Conservation (phyloP, 495 filamentous ascomycete species). For the Aspergillus incahuasiensis region DNA sequence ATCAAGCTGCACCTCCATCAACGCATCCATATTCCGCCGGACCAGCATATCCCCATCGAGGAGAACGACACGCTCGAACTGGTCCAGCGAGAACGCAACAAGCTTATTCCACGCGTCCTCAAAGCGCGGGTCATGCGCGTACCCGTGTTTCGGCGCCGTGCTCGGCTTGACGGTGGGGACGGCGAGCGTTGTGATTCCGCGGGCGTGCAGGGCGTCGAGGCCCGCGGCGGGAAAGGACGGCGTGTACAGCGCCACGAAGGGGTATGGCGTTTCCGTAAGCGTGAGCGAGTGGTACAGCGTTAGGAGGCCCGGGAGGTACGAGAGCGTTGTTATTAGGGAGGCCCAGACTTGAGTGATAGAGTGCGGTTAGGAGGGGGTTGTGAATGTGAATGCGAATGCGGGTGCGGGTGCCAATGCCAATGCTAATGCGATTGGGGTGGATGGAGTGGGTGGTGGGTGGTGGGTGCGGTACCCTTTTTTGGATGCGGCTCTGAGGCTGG, state of each 20-base stretch:
- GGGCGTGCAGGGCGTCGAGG: slow-evolving; percentile 18
- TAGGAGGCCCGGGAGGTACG: slow-evolving; percentile 29
- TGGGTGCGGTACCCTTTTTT: slow-evolving; percentile 4
- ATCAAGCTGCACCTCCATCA: slow-evolving; percentile 73
- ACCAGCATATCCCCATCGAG: slow-evolving; percentile 86
- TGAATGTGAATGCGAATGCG: background rate
- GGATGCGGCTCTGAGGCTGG: background rate
- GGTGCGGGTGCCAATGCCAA: background rate
- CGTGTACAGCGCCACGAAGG: slow-evolving; percentile 29
- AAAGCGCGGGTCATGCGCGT: slow-evolving; percentile 63
- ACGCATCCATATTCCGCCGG: slow-evolving; percentile 74
- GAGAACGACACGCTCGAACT: slow-evolving; percentile 70
- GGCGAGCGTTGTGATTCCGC: slow-evolving; percentile 19
- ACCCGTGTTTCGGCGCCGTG: slow-evolving; percentile 12
- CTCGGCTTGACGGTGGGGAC: slow-evolving; percentile 18
- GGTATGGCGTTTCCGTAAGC: slow-evolving; percentile 20
- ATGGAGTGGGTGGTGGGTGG: background rate
- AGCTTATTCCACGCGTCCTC: slow-evolving; percentile 84
- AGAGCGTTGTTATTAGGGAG: slow-evolving; percentile 28
- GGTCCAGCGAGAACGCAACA: slow-evolving; percentile 61
- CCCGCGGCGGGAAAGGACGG: slow-evolving; percentile 23
- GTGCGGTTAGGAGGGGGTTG: background rate
- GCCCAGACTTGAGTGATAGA: slow-evolving; percentile 22
- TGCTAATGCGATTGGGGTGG: background rate
- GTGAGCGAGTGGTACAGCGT: slow-evolving; percentile 27